Conservation (phyloP, 2,329 filamentous ascomycete species). For the Nigrograna mackinnonii region DNA sequence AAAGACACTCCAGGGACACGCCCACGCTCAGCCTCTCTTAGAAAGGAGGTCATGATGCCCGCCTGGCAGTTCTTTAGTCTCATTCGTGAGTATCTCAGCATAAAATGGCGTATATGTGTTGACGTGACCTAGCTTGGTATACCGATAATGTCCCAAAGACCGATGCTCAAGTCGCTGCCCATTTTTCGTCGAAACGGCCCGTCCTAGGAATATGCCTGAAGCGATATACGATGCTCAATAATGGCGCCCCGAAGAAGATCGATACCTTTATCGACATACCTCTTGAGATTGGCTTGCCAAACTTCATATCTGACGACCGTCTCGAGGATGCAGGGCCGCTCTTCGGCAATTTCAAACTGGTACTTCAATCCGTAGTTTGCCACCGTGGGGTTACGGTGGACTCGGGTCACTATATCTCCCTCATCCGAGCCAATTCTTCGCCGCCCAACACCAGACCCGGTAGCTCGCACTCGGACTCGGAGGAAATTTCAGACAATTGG, state of each 20-base stretch:
- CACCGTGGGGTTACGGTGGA: constrained; percentile 85
- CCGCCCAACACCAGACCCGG: constrained; percentile 35
- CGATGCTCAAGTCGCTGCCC: constrained; percentile 82
- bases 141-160: constrained; percentile 66
- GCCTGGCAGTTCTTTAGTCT: constrained; percentile 97
- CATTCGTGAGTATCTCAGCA: constrained; percentile 79
- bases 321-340: constrained; percentile 68
- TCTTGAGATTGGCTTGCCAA: constrained; percentile 77
- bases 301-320: constrained; percentile 84
- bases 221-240: constrained; percentile 75
- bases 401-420: constrained; percentile 88
- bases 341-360: constrained; percentile 89
- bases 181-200: constrained; percentile 80
- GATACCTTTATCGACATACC: constrained; percentile 92
- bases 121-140: constrained; percentile 73
- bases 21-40: constrained; percentile 45
- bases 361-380: constrained; percentile 88
- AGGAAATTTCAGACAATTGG: constrained; percentile 62
- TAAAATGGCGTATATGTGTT: too few species aligned
- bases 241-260: constrained; percentile 70
- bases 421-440: constrained; percentile 71
- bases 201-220: constrained; percentile 93
- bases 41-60: constrained; percentile 89
- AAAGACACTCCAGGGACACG: constrained; percentile 33
- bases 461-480: constrained; percentile 50